phyloP scores from a whole-genome alignment of 192 early-diverging fungal species.

The Gaertneriomyces semiglobifer region DNA sequence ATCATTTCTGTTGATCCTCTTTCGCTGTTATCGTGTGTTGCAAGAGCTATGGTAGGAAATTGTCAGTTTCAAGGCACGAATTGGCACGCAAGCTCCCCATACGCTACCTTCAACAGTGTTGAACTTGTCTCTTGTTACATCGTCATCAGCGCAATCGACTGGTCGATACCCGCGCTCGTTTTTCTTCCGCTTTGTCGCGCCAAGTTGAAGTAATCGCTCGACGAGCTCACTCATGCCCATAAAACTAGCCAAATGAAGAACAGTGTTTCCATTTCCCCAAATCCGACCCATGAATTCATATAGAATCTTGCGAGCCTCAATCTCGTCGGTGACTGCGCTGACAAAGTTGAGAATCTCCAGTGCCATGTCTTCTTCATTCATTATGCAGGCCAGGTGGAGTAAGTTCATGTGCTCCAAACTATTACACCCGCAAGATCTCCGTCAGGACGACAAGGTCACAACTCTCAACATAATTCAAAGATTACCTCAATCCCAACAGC shows the following conservation, averaged over 20 bases:
- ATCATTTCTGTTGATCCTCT: no score
- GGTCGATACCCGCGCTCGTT: slow-evolving; percentile 63
- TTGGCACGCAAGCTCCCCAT: neutral
- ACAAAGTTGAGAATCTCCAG: slow-evolving; percentile 63
- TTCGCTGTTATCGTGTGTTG: no score
- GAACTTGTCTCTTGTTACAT: slow-evolving; percentile 49
- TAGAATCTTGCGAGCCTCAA: slow-evolving; percentile 59
- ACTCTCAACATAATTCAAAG: no score
- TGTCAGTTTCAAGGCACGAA: no score
- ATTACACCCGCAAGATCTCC: neutral
- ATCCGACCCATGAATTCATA: slow-evolving; percentile 67
- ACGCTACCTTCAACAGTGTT: slow-evolving; percentile 35
- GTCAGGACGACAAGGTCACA: no score
- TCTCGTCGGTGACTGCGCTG: slow-evolving; percentile 48
- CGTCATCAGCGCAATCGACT: slow-evolving; percentile 66
- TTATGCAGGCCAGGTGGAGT: slow-evolving; percentile 63
- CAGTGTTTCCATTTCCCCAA: slow-evolving; percentile 67
- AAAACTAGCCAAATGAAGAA: slow-evolving; percentile 62
- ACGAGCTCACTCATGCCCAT: slow-evolving; percentile 64
- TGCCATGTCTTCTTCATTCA: slow-evolving; percentile 63
- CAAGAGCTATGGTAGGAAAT: no score
- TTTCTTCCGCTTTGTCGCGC: slow-evolving; percentile 46
- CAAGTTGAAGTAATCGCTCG: slow-evolving; percentile 52
- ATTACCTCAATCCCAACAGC: slow-evolving; percentile 51
- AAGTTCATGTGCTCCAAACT: slow-evolving; percentile 48